A percentile compares a stretch with the other conserved stretches of the same genome.
These are phyloP conservation scores for Backusella tarrabulga DNA, from an alignment of 192 early-diverging fungal species.

Conservation along the genomic window DNA sequence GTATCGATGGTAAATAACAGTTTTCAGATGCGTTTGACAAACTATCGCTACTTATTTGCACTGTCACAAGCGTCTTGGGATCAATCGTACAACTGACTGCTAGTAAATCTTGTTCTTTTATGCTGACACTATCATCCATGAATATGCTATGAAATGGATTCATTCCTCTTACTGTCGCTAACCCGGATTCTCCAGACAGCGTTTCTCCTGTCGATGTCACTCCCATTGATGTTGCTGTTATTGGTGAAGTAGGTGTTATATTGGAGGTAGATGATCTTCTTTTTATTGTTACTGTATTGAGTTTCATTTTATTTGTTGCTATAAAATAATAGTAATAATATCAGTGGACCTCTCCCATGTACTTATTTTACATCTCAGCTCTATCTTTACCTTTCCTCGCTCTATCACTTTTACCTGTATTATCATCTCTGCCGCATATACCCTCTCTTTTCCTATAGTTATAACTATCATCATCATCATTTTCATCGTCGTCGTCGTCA, in stretches of 20 bases:
- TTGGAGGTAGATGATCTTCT: constrained; percentile 21
- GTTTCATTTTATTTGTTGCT: not conserved
- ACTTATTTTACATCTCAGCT: not conserved
- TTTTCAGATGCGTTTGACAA: not conserved
- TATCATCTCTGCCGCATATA: constrained; percentile 13
- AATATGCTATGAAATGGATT: constrained; percentile 13
- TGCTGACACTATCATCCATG: not conserved
- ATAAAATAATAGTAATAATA: not conserved
- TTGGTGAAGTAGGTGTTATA: not conserved
- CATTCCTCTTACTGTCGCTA: not conserved
- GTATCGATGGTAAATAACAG: constrained; percentile 45
- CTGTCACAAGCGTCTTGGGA: constrained; percentile 40
- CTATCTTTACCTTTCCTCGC: not conserved
- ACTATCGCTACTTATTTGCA: constrained; percentile 35
- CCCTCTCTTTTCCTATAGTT: not conserved
- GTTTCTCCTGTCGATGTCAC: not conserved
- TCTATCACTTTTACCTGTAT: constrained; percentile 7
- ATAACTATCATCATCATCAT: constrained; percentile 17
- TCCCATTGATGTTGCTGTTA: not conserved
- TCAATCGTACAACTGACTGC: constrained; percentile 41
- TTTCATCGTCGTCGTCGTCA: not conserved
- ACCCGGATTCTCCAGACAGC: not conserved
- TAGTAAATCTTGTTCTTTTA: not conserved
- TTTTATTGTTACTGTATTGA: not conserved
- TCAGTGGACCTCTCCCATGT: not conserved